Conservation (phyloP, 768 basidiomycete species). For the Leccinum boreale region DNA sequence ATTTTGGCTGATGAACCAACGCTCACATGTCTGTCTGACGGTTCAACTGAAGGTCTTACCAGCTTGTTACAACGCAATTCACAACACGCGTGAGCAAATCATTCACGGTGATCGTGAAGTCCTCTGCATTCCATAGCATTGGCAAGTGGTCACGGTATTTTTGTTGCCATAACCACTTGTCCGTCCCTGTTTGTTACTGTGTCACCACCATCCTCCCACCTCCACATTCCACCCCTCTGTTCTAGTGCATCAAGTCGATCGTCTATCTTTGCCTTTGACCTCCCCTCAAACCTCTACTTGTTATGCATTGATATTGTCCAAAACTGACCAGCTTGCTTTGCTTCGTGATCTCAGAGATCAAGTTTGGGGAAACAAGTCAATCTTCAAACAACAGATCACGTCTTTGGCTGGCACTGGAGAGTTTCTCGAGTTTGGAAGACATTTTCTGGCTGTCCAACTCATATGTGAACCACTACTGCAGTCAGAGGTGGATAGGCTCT, state of each 20-base stretch:
- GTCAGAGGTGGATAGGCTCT: neutral
- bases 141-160: too few species aligned
- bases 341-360: neutral
- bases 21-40: constrained; percentile 64
- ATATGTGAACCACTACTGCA: neutral
- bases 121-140: too few species aligned
- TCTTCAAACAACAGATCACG: neutral
- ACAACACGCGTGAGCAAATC: neutral
- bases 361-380: neutral
- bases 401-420: neutral
- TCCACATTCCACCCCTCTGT: too few species aligned
- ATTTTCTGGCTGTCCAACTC: neutral
- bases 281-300: too few species aligned
- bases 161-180: too few species aligned
- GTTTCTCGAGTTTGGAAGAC: neutral
- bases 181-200: constrained; percentile 21
- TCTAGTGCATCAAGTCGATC: too few species aligned
- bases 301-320: too few species aligned
- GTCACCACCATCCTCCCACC: too few species aligned
- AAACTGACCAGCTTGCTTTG: neutral
- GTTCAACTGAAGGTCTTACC: constrained; percentile 77
- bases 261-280: too few species aligned
- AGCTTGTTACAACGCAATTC: constrained; percentile 41
- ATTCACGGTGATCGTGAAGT: too few species aligned
- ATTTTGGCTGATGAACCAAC: neutral